Percentiles rank a stretch among this genome's conserved stretches.
Evolutionary conservation across 2,329 filamentous ascomycete species (phyloP).

Genomic region (Ascochyta clinopodiicola): DNA sequence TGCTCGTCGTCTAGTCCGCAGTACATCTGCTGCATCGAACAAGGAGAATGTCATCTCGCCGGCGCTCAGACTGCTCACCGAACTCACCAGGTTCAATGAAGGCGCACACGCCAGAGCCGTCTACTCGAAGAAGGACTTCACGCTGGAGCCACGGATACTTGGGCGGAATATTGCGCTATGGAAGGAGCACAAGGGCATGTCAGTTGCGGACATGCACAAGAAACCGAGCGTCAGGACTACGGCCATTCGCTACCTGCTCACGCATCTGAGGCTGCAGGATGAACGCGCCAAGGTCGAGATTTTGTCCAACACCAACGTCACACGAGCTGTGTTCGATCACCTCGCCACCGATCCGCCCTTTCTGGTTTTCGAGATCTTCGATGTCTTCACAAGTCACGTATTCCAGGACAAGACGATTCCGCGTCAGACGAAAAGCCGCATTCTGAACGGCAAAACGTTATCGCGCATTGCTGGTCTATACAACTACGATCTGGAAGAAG

Average conservation of each 20-base stretch:
- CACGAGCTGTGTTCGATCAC: slow-evolving; percentile 75
- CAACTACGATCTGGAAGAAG: slow-evolving; percentile 50
- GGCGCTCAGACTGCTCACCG: slow-evolving; percentile 81
- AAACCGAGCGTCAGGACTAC: slow-evolving; percentile 83
- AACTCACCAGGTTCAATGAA: slow-evolving; percentile 85
- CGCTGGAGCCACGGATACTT: slow-evolving; percentile 73
- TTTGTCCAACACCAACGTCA: slow-evolving; percentile 74
- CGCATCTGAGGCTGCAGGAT: slow-evolving; percentile 79
- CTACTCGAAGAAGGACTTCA: slow-evolving; percentile 78
- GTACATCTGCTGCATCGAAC: slow-evolving; percentile 77
- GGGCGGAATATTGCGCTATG: slow-evolving; percentile 81
- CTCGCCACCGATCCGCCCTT: slow-evolving; percentile 79
- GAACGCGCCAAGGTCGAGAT: slow-evolving; percentile 81
- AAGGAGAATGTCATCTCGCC: slow-evolving; percentile 92
- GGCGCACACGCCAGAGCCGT: slow-evolving; percentile 79
- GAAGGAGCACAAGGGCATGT: slow-evolving; percentile 56
- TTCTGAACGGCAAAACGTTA: slow-evolving; percentile 77
- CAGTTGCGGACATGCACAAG: slow-evolving; percentile 66
- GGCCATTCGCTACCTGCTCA: slow-evolving; percentile 80
- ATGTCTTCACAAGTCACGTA: slow-evolving; percentile 72
- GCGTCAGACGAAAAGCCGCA: slow-evolving; percentile 74
- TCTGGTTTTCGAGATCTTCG: slow-evolving; percentile 76
- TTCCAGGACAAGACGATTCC: slow-evolving; percentile 77
- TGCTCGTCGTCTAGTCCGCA: slow-evolving; percentile 78
- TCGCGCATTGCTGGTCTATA: slow-evolving; percentile 63